phyloP scores from a whole-genome alignment of 2,329 filamentous ascomycete genomes.

The Phaeoacremonium minimum region DNA sequence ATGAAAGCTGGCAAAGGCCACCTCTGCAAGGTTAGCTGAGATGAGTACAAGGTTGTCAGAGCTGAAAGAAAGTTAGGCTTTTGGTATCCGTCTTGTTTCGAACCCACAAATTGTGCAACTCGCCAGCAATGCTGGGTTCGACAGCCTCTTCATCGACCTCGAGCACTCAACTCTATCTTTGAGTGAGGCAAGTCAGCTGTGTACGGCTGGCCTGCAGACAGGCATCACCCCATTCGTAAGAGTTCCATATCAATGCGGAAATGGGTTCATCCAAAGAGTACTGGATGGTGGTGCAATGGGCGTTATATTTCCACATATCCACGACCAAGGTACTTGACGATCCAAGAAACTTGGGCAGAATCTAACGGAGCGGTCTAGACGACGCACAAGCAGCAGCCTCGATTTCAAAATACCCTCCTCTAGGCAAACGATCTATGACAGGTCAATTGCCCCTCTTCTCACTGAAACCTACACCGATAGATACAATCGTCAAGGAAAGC shows the following conservation, averaged over 20 bases:
- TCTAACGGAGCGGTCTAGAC: slow-evolving; percentile 1
- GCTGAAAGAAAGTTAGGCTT: slow-evolving; percentile 9
- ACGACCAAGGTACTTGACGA: slow-evolving; percentile 9
- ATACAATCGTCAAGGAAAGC: slow-evolving; percentile 13
- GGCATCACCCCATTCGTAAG: slow-evolving; percentile 26
- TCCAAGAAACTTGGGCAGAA: background rate
- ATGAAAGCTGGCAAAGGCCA: background rate
- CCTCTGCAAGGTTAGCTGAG: slow-evolving; percentile 3
- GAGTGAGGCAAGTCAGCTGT: slow-evolving; percentile 21
- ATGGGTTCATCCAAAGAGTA: slow-evolving; percentile 24
- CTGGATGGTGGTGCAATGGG: slow-evolving; percentile 26
- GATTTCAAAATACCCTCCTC: slow-evolving; percentile 18
- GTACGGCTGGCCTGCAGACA: slow-evolving; percentile 15
- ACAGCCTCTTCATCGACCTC: slow-evolving; percentile 32
- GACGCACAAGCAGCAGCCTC: slow-evolving; percentile 19
- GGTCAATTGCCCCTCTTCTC: slow-evolving; percentile 16
- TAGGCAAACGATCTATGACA: slow-evolving; percentile 17
- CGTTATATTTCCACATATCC: slow-evolving; percentile 23
- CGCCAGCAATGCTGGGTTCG: slow-evolving; percentile 26
- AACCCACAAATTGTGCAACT: slow-evolving; percentile 22
- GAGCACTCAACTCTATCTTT: slow-evolving; percentile 27
- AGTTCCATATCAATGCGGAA: slow-evolving; percentile 25
- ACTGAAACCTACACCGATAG: slow-evolving; percentile 14
- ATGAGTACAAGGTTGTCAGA: too few relatives aligned
- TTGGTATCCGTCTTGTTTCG: slow-evolving; percentile 22